Evolutionary conservation across 257 asterid genomes (phyloP).

Genomic region (Fraxinus anomala): DNA sequence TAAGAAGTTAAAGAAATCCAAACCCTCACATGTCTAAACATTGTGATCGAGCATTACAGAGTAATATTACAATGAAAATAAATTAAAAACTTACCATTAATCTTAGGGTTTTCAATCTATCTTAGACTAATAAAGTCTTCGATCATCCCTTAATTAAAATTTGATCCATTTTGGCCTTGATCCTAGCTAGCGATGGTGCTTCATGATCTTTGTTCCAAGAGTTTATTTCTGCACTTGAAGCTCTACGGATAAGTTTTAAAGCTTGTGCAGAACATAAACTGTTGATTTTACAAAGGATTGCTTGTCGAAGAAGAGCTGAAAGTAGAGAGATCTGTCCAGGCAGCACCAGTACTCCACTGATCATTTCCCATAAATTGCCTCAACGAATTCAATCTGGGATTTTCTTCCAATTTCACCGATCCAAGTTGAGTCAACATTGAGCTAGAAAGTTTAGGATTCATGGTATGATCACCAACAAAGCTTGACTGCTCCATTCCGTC

Average conservation of each 20-base stretch:
- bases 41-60: background rate
- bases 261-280: background rate
- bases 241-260: background rate
- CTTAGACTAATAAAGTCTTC: background rate
- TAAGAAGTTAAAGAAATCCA: background rate
- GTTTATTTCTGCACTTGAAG: background rate
- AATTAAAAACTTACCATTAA: conserved; percentile 15
- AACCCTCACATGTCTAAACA: background rate
- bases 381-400: conserved; percentile 45
- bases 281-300: conserved; percentile 42
- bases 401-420: conserved; percentile 72
- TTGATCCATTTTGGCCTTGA: background rate
- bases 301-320: conserved; percentile 73
- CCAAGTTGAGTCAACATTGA: conserved; percentile 54
- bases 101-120: conserved; percentile 33
- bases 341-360: conserved; percentile 44
- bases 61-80: background rate
- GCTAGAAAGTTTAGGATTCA: conserved; percentile 47
- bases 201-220: background rate
- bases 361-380: conserved; percentile 56
- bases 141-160: background rate
- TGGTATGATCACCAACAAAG: conserved; percentile 30
- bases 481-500: conserved; percentile 40
- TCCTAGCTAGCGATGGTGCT: background rate
- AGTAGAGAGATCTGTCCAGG: conserved; percentile 71